Percentiles rank a stretch among this genome's conserved stretches.
Conservation (phyloP, 805 yeast genomes). For the Metschnikowia kofuensis region DNA sequence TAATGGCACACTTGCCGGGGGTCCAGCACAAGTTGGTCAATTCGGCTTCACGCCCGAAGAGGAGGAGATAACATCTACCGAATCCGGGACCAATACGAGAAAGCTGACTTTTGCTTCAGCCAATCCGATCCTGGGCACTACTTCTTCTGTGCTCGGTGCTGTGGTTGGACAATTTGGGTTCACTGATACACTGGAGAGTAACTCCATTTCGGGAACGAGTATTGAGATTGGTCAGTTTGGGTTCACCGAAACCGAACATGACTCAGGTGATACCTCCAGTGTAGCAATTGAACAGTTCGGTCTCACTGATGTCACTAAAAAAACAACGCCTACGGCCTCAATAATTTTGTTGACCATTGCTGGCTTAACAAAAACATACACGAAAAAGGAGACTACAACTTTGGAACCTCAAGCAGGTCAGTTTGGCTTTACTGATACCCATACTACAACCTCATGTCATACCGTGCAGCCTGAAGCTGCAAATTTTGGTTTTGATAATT, state of each 20-base stretch:
- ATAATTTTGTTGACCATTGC: background rate
- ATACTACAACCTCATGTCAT: background rate
- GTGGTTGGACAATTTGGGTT: background rate
- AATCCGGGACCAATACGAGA: background rate
- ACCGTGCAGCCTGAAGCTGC: background rate
- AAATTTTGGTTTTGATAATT: background rate
- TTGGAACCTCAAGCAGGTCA: background rate
- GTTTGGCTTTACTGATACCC: background rate
- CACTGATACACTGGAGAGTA: background rate
- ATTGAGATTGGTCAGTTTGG: slow-evolving; percentile 2
- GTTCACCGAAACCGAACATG: background rate
- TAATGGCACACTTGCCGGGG: background rate
- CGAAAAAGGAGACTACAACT: background rate
- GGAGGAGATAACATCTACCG: background rate
- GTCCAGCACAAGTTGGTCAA: background rate
- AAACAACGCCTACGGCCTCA: background rate
- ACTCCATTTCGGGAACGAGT: background rate
- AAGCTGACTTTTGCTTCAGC: background rate
- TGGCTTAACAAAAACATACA: background rate
- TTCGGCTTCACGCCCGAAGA: background rate
- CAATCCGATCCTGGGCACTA: background rate
- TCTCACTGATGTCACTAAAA: background rate
- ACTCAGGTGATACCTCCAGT: background rate
- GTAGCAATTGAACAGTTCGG: background rate
- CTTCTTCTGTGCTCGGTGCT: background rate